Percentiles rank a stretch among this genome's conserved stretches.
These are phyloP conservation scores for Populus davidiana DNA, from an alignment of 345 rosid species.

Conservation along the genomic window DNA sequence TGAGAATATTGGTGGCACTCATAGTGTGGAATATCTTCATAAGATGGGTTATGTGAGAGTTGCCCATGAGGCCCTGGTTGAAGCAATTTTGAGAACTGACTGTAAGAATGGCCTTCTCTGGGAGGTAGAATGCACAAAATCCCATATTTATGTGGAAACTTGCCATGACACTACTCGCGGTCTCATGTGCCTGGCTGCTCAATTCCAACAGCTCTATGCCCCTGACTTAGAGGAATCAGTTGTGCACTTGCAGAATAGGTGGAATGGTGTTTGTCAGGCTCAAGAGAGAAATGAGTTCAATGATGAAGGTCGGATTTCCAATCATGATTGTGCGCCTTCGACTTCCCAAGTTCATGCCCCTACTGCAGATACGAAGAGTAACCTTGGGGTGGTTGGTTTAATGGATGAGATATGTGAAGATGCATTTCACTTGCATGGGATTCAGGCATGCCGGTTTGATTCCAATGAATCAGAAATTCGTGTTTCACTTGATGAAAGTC, in stretches of 20 bases:
- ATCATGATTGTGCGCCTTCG: constrained; percentile 29
- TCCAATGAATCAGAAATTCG: constrained; percentile 34
- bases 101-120: constrained; percentile 56
- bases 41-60: constrained; percentile 73
- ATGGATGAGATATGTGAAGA: constrained; percentile 79
- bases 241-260: constrained; percentile 81
- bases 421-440: constrained; percentile 55
- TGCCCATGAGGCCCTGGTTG: constrained; percentile 66
- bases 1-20: constrained; percentile 48
- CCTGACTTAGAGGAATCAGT: constrained; percentile 88
- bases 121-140: constrained; percentile 75
- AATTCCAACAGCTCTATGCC: constrained; percentile 78
- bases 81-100: constrained; percentile 58
- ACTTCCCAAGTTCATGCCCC: constrained; percentile 39
- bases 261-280: constrained; percentile 59
- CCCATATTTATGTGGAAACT: constrained; percentile 63
- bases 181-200: constrained; percentile 67
- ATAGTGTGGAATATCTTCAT: constrained; percentile 59
- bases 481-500: constrained; percentile 37
- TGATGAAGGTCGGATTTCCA: constrained; percentile 26
- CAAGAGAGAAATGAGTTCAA: constrained; percentile 40
- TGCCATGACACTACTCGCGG: constrained; percentile 85
- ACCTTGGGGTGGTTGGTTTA: constrained; percentile 43
- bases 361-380: constrained; percentile 30
- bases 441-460: constrained; percentile 34